Conservation (phyloP, 2,329 filamentous ascomycete species). For the Pyrenophora graminea region DNA sequence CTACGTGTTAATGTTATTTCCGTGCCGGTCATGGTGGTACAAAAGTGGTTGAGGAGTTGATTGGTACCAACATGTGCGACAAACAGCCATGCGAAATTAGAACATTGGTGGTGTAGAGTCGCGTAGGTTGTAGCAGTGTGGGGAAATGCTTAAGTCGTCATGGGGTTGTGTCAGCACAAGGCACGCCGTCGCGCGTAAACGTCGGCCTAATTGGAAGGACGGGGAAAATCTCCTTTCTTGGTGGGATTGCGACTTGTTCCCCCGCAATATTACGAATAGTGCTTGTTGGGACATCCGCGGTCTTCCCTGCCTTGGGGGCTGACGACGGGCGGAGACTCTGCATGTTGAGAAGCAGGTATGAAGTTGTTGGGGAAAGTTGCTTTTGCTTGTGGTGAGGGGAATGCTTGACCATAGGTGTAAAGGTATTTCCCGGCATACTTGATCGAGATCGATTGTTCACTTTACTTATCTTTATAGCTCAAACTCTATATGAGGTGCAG, state of each 20-base stretch:
- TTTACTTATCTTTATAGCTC: no score
- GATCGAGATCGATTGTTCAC: no score
- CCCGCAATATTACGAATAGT: not conserved
- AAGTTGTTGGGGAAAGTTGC: not conserved
- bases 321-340: not conserved
- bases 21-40: not conserved
- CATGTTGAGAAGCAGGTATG: not conserved
- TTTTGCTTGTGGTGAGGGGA: not conserved
- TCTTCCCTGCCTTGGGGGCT: not conserved
- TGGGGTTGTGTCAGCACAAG: not conserved
- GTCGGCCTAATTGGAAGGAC: constrained; percentile 4
- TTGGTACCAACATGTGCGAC: not conserved
- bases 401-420: no score
- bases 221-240: constrained; percentile 31
- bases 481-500: no score
- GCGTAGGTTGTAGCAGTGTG: constrained; percentile 22
- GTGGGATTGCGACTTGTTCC: not conserved
- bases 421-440: no score
- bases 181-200: not conserved
- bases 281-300: not conserved
- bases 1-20: not conserved
- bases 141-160: constrained; percentile 17
- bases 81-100: not conserved
- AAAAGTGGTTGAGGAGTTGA: not conserved
- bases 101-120: constrained; percentile 16